Evolutionary conservation across 2,329 filamentous ascomycete species (phyloP).

Genomic region (Fusarium sp.): DNA sequence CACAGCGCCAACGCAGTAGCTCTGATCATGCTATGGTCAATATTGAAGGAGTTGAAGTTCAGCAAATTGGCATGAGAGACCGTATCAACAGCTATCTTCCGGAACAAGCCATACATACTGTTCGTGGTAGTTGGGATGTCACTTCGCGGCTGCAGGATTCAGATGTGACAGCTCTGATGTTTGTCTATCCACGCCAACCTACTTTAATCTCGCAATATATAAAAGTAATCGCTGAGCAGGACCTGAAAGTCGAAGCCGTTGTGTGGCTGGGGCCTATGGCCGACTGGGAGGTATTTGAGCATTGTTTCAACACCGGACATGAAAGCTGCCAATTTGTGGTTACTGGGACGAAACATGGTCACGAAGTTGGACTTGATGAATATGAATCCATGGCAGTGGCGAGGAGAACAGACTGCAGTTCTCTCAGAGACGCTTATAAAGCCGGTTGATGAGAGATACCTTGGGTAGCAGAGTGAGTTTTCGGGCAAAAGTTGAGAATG

Average conservation of each 20-base stretch:
- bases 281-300: conserved; percentile 40
- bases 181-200: conserved; percentile 48
- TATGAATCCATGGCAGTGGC: conserved; percentile 38
- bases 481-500: background rate
- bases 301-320: conserved; percentile 23
- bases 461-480: background rate
- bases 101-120: conserved; percentile 40
- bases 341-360: conserved; percentile 10
- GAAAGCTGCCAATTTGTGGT: conserved; percentile 6
- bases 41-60: conserved; percentile 44
- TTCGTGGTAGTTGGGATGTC: conserved; percentile 47
- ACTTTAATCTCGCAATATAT: conserved; percentile 43
- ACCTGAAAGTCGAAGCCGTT: conserved; percentile 11
- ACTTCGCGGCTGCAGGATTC: conserved; percentile 38
- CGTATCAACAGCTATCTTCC: conserved; percentile 42
- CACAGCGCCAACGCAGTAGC: background rate
- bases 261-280: conserved; percentile 41
- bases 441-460: background rate
- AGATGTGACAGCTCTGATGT: conserved; percentile 40
- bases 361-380: conserved; percentile 29
- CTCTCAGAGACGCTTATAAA: background rate
- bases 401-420: background rate
- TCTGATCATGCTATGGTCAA: conserved; percentile 3
- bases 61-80: conserved; percentile 14
- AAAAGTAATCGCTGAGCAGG: background rate